Evolutionary conservation across 441 rosid genomes (phyloP), one percentile per base, ranked within the genome.

Genomic region (Adansonia gregorii): DNA sequence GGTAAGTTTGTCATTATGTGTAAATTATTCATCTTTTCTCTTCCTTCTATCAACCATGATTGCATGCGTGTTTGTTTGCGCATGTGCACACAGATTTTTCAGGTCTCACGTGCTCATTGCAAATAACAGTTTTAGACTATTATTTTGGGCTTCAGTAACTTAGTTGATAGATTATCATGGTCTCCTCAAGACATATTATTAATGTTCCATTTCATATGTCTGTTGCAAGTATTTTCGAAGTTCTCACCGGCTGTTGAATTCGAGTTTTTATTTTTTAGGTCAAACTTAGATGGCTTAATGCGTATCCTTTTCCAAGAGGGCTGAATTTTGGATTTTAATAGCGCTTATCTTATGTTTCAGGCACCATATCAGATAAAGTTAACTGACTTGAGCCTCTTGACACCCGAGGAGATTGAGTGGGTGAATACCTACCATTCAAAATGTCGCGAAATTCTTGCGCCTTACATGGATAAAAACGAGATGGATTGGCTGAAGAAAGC

Each of bases 281-380:
- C 46, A 2, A 12, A 3, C 17, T 31, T 52, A 15, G 0, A 72
- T 22, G 9, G 24, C 41, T 72, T 17, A 8, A 72, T 6, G 10
- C 17, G 27, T 5, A 7, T 24, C 20, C 15, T 56, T 35, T 9
- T 76, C 51, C 1, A 4, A n/a, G 70, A 66, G 15, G 10, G 12
- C 55, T 67, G 72, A 67, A 3, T 4, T 45, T 67, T 67, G 2
- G 35, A 45, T 8, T 45, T 45, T 19, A 67, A 45, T 45, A 52
- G 31, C 35, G 43, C 35, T 19, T 67, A 19, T 67, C 27, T 68
- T 73, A 72, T 81, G 11, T 75, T 31, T 2, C 81, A 96, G 99
- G 92, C 98, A 75, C 98, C 98, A 0, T 96, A 96, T 78, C 99
- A 94, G 85, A 91, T 59, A 75, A 96, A 96, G 87, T 75, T 96